Evolutionary conservation across 805 yeast species (phyloP).

Genomic region (Cyberlindnera bimundalis): DNA sequence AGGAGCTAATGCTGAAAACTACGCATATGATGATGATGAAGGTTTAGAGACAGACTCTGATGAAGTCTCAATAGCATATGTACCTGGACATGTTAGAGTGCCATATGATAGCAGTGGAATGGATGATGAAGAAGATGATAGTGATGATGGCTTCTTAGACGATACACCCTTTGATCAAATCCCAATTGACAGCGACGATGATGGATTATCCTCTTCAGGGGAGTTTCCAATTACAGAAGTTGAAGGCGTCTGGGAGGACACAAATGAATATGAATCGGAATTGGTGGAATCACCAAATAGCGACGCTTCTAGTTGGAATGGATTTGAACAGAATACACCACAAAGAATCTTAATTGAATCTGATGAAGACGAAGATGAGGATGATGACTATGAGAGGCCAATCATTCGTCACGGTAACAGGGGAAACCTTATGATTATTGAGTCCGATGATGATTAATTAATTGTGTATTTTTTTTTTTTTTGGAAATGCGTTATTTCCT

Average conservation of each 20-base stretch:
- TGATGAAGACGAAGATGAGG: background rate
- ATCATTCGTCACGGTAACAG: background rate
- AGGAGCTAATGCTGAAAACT: constrained; percentile 13
- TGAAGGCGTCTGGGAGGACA: background rate
- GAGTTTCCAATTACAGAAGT: background rate
- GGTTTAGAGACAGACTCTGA: background rate
- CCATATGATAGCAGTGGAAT: background rate
- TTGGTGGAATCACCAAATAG: background rate
- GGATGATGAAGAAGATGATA: constrained; percentile 5
- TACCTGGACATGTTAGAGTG: background rate
- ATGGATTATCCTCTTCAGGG: constrained; percentile 11
- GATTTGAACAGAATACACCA: background rate
- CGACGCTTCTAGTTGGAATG: constrained; percentile 9
- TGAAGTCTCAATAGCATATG: background rate
- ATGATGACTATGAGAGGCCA: too few species aligned
- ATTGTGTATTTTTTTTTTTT: background rate
- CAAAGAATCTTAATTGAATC: too few species aligned
- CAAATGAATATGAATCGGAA: background rate
- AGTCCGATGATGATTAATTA: background rate
- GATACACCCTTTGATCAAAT: constrained; percentile 14
- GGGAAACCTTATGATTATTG: background rate
- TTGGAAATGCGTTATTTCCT: too few species aligned
- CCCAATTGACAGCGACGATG: constrained; percentile 5
- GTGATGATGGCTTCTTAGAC: constrained; percentile 19
- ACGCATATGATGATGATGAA: constrained; percentile 1